Evolutionary conservation across 768 basidiomycete species (phyloP).

Genomic region (Cystobasidium onofrii): DNA sequence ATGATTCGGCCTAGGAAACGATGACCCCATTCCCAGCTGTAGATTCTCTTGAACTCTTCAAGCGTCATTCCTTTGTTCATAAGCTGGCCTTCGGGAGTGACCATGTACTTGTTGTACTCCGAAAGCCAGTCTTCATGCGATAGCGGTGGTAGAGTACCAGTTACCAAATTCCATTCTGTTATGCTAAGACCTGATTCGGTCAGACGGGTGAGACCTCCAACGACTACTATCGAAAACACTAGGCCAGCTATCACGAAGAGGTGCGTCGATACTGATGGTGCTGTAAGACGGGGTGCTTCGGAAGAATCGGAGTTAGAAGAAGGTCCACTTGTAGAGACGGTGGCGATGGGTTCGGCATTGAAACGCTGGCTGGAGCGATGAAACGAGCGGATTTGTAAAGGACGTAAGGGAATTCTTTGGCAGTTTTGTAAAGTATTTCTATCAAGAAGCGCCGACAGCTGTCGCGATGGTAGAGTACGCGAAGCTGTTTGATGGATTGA

Average conservation of each 20-base stretch:
- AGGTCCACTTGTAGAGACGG: slow-evolving; percentile 15
- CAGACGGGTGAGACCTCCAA: slow-evolving; percentile 90
- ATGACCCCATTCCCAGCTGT: slow-evolving; percentile 97
- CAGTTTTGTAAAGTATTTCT: neutral
- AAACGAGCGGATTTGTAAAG: slow-evolving; percentile 49
- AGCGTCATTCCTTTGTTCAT: slow-evolving; percentile 80
- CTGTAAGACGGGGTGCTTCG: slow-evolving; percentile 32
- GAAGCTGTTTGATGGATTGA: neutral
- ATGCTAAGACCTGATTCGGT: slow-evolving; percentile 97
- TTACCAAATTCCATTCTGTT: slow-evolving; percentile 92
- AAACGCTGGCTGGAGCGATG: slow-evolving; percentile 60
- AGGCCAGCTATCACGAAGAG: slow-evolving; percentile 73
- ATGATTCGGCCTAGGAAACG: slow-evolving; percentile 83
- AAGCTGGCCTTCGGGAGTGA: slow-evolving; percentile 92
- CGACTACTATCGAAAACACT: slow-evolving; percentile 84
- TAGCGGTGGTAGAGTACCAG: slow-evolving; percentile 77
- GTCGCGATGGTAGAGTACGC: neutral
- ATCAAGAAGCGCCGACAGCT: neutral
- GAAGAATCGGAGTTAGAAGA: neutral
- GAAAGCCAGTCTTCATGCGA: slow-evolving; percentile 65
- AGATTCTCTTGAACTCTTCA: slow-evolving; percentile 89
- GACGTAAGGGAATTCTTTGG: slow-evolving; percentile 11
- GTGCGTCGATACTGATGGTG: slow-evolving; percentile 51
- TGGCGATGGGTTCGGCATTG: slow-evolving; percentile 45
- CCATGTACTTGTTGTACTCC: slow-evolving; percentile 89